Evolutionary conservation across 352 stramenopile species (phyloP).

Genomic region (Globisporangium cederbergense): DNA sequence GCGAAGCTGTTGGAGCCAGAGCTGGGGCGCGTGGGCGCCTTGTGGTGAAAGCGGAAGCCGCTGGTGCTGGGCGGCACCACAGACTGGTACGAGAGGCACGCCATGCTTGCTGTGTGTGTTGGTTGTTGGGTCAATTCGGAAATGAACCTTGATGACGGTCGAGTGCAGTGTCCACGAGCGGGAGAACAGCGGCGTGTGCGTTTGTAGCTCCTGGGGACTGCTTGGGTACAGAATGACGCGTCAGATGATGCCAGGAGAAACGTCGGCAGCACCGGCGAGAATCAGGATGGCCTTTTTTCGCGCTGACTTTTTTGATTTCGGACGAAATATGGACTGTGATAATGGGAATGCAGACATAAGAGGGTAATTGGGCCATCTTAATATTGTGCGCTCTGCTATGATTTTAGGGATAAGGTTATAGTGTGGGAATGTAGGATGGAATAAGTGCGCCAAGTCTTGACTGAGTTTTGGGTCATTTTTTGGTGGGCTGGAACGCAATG

Average conservation of each 20-base stretch:
- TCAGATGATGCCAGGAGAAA: neutral
- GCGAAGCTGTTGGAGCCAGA: neutral
- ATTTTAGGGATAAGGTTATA: neutral
- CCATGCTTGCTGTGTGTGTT: conserved; percentile 8
- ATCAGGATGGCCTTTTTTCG: conserved; percentile 5
- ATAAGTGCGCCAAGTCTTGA: neutral
- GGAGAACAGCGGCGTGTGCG: neutral
- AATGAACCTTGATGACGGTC: neutral
- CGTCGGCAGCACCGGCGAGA: neutral
- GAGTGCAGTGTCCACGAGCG: neutral
- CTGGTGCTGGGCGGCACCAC: conserved; percentile 5
- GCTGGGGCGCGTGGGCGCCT: neutral
- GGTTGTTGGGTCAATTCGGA: conserved; percentile 1
- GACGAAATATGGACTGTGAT: neutral
- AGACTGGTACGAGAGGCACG: conserved; percentile 6
- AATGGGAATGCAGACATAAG: neutral
- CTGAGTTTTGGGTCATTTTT: conserved; percentile 4
- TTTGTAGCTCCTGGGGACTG: neutral
- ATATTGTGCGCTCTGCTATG: neutral
- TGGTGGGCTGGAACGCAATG: neutral
- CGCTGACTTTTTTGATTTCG: neutral
- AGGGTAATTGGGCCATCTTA: neutral
- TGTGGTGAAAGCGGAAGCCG: conserved; percentile 9
- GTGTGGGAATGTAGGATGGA: neutral
- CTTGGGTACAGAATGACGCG: conserved; percentile 1